Conservation (phyloP, 106 monocot genomes). For the Allium sativum region DNA sequence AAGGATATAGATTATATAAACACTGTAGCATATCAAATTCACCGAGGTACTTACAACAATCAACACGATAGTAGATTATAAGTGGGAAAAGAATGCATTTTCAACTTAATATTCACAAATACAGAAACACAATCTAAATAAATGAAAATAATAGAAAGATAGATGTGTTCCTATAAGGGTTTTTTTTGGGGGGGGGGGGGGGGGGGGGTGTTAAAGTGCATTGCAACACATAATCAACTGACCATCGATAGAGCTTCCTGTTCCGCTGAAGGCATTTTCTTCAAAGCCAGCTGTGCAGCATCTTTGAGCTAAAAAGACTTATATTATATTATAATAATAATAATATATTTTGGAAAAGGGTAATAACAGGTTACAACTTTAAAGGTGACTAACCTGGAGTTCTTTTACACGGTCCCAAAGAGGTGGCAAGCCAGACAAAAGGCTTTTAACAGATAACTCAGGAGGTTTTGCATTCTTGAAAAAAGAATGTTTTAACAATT, state of each 20-base stretch:
- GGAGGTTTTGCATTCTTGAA: slow-evolving; percentile 76
- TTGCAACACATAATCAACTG: slow-evolving; percentile 2
- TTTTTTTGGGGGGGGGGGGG: too few species aligned
- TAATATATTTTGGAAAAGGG: not conserved
- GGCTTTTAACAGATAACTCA: slow-evolving; percentile 56
- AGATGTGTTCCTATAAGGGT: not conserved
- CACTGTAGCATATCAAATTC: not conserved
- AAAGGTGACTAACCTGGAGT: slow-evolving; percentile 56
- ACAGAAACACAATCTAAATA: not conserved
- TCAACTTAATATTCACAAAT: not conserved
- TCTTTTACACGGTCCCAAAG: slow-evolving; percentile 96
- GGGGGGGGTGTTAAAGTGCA: too few species aligned
- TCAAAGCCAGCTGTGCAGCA: slow-evolving; percentile 85
- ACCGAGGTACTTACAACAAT: not conserved
- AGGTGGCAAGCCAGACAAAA: slow-evolving; percentile 67
- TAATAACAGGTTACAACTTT: not conserved
- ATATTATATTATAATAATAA: not conserved
- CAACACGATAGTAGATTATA: not conserved
- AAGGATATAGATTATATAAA: not conserved
- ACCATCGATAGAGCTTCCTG: slow-evolving; percentile 92
- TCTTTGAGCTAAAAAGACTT: slow-evolving; percentile 54
- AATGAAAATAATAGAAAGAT: not conserved
- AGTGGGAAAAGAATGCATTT: not conserved
- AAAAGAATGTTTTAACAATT: slow-evolving; percentile 82
- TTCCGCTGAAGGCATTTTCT: slow-evolving; percentile 88